phyloP scores from a whole-genome alignment of 352 stramenopile genomes.

The Phytopythium oedochilum region DNA sequence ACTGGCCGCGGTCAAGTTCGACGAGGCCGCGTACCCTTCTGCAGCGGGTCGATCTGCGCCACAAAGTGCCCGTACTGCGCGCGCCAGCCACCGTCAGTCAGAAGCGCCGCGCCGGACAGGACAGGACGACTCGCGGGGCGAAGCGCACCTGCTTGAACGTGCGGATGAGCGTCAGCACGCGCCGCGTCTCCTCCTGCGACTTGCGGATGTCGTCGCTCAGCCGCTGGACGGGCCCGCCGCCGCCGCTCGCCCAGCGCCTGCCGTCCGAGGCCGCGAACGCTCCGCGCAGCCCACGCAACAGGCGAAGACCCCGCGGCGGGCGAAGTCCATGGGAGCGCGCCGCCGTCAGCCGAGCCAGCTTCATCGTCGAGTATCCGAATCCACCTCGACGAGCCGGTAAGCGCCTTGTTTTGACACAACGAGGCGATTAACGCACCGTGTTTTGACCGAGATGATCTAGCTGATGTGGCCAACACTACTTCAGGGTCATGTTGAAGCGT shows the following conservation, averaged over 20 bases:
- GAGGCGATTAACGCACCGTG: background rate
- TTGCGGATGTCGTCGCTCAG: conserved; percentile 76
- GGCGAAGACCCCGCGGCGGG: background rate
- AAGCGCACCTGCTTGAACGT: conserved; percentile 80
- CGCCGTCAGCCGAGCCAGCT: background rate
- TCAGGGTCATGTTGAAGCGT: background rate
- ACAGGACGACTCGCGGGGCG: too few species aligned
- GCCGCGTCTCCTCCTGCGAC: conserved; percentile 82
- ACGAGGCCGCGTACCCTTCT: conserved; percentile 74
- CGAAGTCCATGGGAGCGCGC: too few species aligned
- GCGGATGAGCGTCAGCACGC: conserved; percentile 78
- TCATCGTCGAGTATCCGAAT: too few species aligned
- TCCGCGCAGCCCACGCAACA: conserved; percentile 7
- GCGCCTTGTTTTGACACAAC: too few species aligned
- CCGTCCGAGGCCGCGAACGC: background rate
- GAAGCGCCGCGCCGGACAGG: too few species aligned
- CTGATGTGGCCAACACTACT: too few species aligned
- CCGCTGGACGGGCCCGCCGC: conserved; percentile 21
- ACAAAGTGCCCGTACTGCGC: conserved; percentile 79
- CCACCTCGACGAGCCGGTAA: too few species aligned
- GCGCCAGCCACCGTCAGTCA: background rate
- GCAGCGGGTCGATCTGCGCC: conserved; percentile 84
- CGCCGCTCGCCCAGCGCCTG: conserved; percentile 3
- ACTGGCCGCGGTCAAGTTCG: too few species aligned
- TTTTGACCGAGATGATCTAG: background rate